These are phyloP conservation scores for Rhexocercosporidium sp. DNA, from an alignment of 2,329 filamentous ascomycete genomes.

Conservation along the genomic window DNA sequence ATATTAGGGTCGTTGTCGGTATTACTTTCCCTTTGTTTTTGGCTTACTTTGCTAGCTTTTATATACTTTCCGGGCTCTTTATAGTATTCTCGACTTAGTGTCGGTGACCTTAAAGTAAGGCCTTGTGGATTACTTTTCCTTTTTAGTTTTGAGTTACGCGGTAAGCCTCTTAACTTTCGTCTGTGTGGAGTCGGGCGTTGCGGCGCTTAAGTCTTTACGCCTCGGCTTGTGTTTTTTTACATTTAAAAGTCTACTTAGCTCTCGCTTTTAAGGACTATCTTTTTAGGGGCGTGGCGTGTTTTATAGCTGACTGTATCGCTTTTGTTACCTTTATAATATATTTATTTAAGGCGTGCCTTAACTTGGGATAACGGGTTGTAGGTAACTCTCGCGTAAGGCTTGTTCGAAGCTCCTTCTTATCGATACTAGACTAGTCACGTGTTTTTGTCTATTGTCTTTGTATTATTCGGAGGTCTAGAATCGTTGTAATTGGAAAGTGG, in stretches of 20 bases:
- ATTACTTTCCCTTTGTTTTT: neutral
- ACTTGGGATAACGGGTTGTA: neutral
- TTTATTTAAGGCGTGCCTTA: neutral
- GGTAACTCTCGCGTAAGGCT: neutral
- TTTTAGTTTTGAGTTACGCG: slow-evolving; percentile 1
- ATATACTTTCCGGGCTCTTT: neutral
- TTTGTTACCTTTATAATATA: neutral
- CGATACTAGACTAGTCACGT: neutral
- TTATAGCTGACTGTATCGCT: neutral
- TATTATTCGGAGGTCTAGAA: neutral
- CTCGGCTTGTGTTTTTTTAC: slow-evolving; percentile 8
- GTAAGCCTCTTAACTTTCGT: slow-evolving; percentile 9
- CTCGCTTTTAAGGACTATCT: neutral
- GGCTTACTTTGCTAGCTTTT: neutral
- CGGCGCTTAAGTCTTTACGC: neutral
- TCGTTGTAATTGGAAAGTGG: slow-evolving; percentile 4
- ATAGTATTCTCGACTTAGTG: neutral
- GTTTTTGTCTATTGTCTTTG: neutral
- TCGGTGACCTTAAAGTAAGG: neutral
- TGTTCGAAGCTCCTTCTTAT: neutral
- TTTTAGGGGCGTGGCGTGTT: neutral
- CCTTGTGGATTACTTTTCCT: slow-evolving; percentile 1
- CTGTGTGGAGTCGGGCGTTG: neutral
- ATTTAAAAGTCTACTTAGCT: neutral
- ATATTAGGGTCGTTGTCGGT: neutral